These are phyloP conservation scores for Coelastrella sp. DNA, from an alignment of 139 green algal species.

Conservation along the genomic window DNA sequence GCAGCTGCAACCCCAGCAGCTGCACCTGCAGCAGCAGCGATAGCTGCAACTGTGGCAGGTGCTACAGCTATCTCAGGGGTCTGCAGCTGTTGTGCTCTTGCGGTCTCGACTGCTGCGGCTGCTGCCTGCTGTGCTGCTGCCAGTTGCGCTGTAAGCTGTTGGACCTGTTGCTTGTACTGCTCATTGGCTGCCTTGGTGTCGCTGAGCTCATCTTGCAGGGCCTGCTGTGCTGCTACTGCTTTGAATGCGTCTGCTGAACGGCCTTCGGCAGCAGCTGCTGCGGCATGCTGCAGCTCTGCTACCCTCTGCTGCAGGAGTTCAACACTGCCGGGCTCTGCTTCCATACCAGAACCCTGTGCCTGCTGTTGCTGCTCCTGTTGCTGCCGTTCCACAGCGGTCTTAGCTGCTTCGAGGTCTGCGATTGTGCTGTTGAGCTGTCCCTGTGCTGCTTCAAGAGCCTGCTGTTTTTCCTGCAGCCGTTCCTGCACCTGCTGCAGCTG, in stretches of 20 bases:
- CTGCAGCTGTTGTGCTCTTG: not conserved
- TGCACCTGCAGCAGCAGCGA: conserved; percentile 1
- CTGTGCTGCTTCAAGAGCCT: not conserved
- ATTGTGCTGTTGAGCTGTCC: too few relatives aligned
- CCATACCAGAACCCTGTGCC: not conserved
- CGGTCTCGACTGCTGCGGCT: not conserved
- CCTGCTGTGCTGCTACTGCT: not conserved
- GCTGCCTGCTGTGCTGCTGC: not conserved
- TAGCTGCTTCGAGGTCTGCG: not conserved
- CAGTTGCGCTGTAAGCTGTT: not conserved
- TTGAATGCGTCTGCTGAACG: not conserved
- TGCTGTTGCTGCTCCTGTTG: not conserved
- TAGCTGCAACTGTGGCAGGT: not conserved
- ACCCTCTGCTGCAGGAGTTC: not conserved
- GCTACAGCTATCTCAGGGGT: not conserved
- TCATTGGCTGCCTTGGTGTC: not conserved
- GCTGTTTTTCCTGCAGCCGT: not conserved
- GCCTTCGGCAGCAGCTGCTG: not conserved
- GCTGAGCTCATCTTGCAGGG: conserved; percentile 1
- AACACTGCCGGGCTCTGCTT: not conserved
- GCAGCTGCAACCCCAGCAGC: not conserved
- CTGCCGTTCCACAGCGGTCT: too few relatives aligned
- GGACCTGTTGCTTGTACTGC: not conserved
- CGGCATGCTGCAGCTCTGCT: not conserved
- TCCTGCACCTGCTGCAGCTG: conserved; percentile 36